Base-by-base conservation (phyloP, 768 basidiomycete genomes). In the Roridomyces roridus region DNA sequence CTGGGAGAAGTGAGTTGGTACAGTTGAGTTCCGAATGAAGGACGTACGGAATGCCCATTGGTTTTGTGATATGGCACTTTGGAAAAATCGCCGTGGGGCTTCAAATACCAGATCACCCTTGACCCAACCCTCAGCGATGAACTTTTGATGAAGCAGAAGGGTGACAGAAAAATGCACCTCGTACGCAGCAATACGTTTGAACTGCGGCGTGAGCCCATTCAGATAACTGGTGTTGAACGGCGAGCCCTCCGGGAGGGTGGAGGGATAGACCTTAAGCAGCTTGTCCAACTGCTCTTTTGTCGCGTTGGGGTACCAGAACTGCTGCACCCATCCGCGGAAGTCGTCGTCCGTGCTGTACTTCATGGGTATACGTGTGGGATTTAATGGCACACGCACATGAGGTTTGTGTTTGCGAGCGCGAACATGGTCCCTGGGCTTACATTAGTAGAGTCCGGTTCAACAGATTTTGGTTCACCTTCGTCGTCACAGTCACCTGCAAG, bases 381-480 rank as follows among this genome's bases (percentile, higher is more conserved):
- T 83, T 25, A 78, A 51, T 4, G 73, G n/a, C n/a, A n/a, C n/a
- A n/a, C n/a, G n/a, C n/a, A n/a, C n/a, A n/a, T n/a, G n/a, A n/a
- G n/a, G n/a, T n/a, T n/a, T n/a, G n/a, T n/a, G n/a, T n/a, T n/a
- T n/a, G n/a, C n/a, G n/a, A n/a, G n/a, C n/a, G n/a, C n/a, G n/a
- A n/a, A n/a, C n/a, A n/a, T n/a, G n/a, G n/a, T n/a, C n/a, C n/a
- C n/a, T n/a, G n/a, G n/a, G n/a, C n/a, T n/a, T n/a, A n/a, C n/a
- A n/a, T n/a, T n/a, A n/a, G n/a, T n/a, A n/a, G n/a, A n/a, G n/a
- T n/a, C n/a, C n/a, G n/a, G n/a, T n/a, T n/a, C n/a, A n/a, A n/a
- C n/a, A n/a, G n/a, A n/a, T n/a, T n/a, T n/a, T n/a, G n/a, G 15
- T 1, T 84, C 83, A 7, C 85, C 86, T 63, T 88, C 86, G 50